phyloP scores from a whole-genome alignment of 345 rosid genomes.

The Populus ilicifolia region DNA sequence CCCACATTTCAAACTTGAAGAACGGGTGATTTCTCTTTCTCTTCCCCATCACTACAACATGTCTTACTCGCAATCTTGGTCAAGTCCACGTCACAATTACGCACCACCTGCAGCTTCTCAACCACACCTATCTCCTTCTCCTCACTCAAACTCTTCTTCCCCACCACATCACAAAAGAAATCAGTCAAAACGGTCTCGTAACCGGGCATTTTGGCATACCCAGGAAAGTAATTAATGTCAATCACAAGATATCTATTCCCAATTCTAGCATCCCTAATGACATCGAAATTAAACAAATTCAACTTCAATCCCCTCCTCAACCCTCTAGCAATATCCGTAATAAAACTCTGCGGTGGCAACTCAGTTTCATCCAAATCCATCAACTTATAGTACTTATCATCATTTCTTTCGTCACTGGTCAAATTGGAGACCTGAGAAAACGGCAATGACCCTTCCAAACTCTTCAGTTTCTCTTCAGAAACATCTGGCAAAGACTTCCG shows the following conservation, averaged over 20 bases:
- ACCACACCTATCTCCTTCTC: not conserved
- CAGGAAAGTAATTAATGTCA: constrained; percentile 67
- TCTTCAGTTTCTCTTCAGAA: constrained; percentile 42
- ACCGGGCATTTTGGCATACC: constrained; percentile 56
- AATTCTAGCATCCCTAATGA: constrained; percentile 49
- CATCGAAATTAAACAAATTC: constrained; percentile 63
- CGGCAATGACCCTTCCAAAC: constrained; percentile 36
- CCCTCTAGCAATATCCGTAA: constrained; percentile 41
- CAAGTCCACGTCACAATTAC: constrained; percentile 20
- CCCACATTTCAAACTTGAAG: constrained; percentile 22
- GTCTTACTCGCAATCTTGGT: constrained; percentile 16
- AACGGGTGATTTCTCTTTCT: constrained; percentile 13
- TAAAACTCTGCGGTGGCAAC: constrained; percentile 46
- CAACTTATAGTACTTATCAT: constrained; percentile 32
- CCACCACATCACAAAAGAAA: constrained; percentile 46
- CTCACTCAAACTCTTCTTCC: constrained; percentile 1
- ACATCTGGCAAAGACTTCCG: constrained; percentile 59
- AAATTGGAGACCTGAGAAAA: constrained; percentile 59
- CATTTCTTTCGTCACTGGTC: constrained; percentile 29
- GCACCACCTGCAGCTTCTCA: not conserved
- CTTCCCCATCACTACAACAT: constrained; percentile 28
- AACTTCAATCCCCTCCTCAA: constrained; percentile 45
- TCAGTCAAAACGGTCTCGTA: constrained; percentile 49
- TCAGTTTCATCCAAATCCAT: constrained; percentile 40
- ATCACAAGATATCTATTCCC: constrained; percentile 50